Base-by-base conservation (phyloP, 176 grass and related monocot genomes). In the Melocanna baccifera region DNA sequence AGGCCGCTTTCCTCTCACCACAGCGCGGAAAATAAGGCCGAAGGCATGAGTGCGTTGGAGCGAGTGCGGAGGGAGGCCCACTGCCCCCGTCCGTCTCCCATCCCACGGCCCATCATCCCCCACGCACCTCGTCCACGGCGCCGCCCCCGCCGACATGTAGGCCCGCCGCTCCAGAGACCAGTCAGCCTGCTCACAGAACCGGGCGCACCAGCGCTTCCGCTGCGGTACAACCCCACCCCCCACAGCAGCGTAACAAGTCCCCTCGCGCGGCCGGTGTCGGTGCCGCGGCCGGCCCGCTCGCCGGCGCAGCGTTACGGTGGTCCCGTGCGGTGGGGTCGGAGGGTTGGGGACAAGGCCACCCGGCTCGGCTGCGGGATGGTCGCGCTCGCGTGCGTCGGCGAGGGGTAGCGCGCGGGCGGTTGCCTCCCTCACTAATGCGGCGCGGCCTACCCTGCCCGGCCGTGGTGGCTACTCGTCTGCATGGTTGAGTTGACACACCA, bases 311-410 rank as follows among this genome's bases (percentile, higher is more conserved):
- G 8, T 22, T 41, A 40, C 34, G 32, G 6, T 20, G 64, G 63
- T 39, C 63, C 30, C 6, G 41, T 32, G 16, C 57, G 22, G 69
- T 46, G 71, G 12, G 30, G 56, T 23, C 50, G 51, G 81, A 18
- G 11, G 78, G 79, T 85, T 82, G 57, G 88, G 88, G 73, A 57
- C 43, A 73, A 82, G 19, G 22, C 82, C 68, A 75, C 62, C 87
- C 18, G 46, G 20, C 58, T 46, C 11, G 12, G 16, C 12, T 70
- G 23, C 22, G 51, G 46, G 46, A 63, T 32, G 76, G 76, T 63
- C 15, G 40, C 76, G 76, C 7, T 62, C 75, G 75, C 53, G 53
- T 57, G 7, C 23, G 12, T 62, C n/a, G n/a, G 58, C 3, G 57
- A 26, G 23, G 10, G 1, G 59, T 4, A 48, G 11, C 4, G 39